A percentile compares a stretch with the other conserved stretches of the same genome.
phyloP scores from a whole-genome alignment of 345 rosid species.

The Pugionium cornutum region DNA sequence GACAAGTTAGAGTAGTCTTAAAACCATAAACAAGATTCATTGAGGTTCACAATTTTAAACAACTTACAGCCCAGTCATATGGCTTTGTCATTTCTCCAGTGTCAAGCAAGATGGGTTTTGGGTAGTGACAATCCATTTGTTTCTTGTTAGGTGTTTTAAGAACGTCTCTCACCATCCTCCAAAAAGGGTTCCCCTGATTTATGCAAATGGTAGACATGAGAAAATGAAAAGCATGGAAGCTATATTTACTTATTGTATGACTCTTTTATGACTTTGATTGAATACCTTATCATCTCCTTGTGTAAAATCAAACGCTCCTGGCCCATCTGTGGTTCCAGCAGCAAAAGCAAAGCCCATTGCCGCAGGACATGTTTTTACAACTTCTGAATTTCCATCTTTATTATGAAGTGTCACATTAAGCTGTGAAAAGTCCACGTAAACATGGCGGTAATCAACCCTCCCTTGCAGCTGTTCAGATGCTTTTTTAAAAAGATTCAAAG shows the following conservation, averaged over 20 bases:
- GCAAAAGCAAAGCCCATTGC: conserved; percentile 98
- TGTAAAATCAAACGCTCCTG: conserved; percentile 97
- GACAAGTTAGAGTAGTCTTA: conserved; percentile 28
- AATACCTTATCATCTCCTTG: conserved; percentile 92
- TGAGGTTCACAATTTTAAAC: conserved; percentile 11
- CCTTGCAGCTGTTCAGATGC: conserved; percentile 85
- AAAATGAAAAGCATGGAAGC: conserved; percentile 22
- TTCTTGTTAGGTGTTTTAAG: conserved; percentile 68
- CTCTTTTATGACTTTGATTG: conserved; percentile 5
- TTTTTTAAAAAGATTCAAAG: conserved; percentile 71
- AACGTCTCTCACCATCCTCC: conserved; percentile 79
- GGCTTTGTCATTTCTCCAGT: conserved; percentile 97
- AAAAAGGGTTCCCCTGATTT: conserved; percentile 85
- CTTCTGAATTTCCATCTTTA: conserved; percentile 67
- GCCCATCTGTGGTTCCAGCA: conserved; percentile 99
- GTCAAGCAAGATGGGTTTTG: conserved; percentile 97
- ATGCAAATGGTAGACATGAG: conserved; percentile 23
- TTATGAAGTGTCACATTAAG: conserved; percentile 67
- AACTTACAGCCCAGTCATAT: conserved; percentile 94
- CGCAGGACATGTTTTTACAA: conserved; percentile 88
- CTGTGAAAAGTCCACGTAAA: conserved; percentile 81
- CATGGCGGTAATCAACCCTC: conserved; percentile 76
- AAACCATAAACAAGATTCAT: conserved; percentile 6
- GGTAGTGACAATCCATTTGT: conserved; percentile 81
- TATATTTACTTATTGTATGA: conserved; percentile 20